These are phyloP conservation scores for Lotmaria passim DNA, from an alignment of 208 protist genomes.

Conservation along the genomic window DNA sequence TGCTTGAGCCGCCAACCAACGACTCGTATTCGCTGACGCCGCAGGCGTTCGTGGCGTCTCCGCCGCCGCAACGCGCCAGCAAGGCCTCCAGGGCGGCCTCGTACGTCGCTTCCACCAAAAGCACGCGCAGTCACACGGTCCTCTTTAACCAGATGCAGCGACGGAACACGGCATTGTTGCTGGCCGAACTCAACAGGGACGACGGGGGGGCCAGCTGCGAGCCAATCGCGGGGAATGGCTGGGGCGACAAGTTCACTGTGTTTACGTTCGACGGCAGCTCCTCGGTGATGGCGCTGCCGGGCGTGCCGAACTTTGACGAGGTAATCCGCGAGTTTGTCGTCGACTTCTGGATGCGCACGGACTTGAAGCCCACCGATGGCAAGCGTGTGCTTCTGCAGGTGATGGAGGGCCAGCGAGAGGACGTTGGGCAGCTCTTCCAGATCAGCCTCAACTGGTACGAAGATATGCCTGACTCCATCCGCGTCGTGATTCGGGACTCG, in stretches of 20 bases:
- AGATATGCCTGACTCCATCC: conserved; percentile 70
- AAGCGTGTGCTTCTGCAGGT: conserved; percentile 80
- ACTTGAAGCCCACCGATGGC: conserved; percentile 47
- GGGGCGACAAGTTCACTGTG: conserved; percentile 56
- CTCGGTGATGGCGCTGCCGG: conserved; percentile 81
- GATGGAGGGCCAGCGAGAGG: conserved; percentile 79
- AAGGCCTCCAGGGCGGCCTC: conserved; percentile 17
- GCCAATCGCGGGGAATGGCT: conserved; percentile 82
- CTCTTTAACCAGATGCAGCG: conserved; percentile 56
- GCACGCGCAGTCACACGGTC: conserved; percentile 58
- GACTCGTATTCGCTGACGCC: conserved; percentile 61
- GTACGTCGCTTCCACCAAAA: conserved; percentile 28
- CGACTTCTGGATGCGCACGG: conserved; percentile 89
- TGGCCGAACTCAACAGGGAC: conserved; percentile 43
- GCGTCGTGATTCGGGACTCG: conserved; percentile 78
- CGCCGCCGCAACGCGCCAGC: conserved; percentile 33
- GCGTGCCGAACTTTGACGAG: conserved; percentile 87
- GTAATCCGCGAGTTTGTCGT: conserved; percentile 76
- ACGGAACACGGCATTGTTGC: conserved; percentile 58
- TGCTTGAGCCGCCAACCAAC: conserved; percentile 68
- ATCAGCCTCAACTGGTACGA: conserved; percentile 80
- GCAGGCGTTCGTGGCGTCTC: conserved; percentile 45
- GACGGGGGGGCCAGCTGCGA: conserved; percentile 24
- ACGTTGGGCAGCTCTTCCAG: conserved; percentile 84
- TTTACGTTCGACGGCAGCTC: conserved; percentile 79